phyloP scores from a whole-genome alignment of 192 early-diverging fungal genomes.

The Phlyctochytrium bullatum region DNA sequence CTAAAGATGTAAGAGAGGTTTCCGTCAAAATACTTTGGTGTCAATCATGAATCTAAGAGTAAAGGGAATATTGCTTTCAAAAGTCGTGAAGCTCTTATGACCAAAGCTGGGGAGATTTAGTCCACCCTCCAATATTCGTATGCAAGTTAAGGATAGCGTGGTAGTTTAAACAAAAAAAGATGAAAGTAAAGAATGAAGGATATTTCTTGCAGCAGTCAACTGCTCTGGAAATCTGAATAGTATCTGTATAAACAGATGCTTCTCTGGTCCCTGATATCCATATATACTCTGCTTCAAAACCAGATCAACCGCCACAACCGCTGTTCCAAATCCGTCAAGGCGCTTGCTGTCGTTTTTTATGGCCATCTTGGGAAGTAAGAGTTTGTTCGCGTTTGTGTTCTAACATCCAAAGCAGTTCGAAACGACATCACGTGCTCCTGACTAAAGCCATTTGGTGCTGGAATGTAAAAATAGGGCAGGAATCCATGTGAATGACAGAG shows the following conservation, averaged over 20 bases:
- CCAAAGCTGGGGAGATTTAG: slow-evolving; percentile 58
- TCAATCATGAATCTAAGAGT: slow-evolving; percentile 96
- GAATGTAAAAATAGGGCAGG: slow-evolving; percentile 91
- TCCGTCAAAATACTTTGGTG: slow-evolving; percentile 44
- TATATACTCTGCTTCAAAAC: slow-evolving; percentile 78
- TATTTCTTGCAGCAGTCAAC: slow-evolving; percentile 27
- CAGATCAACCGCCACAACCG: slow-evolving; percentile 64
- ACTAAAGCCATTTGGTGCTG: slow-evolving; percentile 78
- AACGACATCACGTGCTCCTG: slow-evolving; percentile 56
- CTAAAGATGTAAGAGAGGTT: slow-evolving; percentile 21
- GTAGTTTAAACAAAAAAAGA: too few relatives aligned
- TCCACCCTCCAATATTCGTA: slow-evolving; percentile 52
- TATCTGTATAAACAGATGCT: slow-evolving; percentile 78
- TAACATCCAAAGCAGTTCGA: slow-evolving; percentile 53
- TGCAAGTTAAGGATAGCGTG: too few relatives aligned
- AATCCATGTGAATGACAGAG: slow-evolving; percentile 88
- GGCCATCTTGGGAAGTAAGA: slow-evolving; percentile 6
- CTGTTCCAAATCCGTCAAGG: slow-evolving; percentile 14
- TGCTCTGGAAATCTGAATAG: slow-evolving; percentile 28
- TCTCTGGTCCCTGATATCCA: slow-evolving; percentile 82
- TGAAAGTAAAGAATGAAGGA: not conserved
- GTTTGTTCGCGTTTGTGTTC: not conserved
- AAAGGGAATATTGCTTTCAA: slow-evolving; percentile 88
- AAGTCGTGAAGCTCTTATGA: slow-evolving; percentile 52
- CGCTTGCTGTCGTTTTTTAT: slow-evolving; percentile 20